These are phyloP conservation scores for Dispira parvispora DNA, from an alignment of 192 early-diverging fungal species.

Conservation along the genomic window DNA sequence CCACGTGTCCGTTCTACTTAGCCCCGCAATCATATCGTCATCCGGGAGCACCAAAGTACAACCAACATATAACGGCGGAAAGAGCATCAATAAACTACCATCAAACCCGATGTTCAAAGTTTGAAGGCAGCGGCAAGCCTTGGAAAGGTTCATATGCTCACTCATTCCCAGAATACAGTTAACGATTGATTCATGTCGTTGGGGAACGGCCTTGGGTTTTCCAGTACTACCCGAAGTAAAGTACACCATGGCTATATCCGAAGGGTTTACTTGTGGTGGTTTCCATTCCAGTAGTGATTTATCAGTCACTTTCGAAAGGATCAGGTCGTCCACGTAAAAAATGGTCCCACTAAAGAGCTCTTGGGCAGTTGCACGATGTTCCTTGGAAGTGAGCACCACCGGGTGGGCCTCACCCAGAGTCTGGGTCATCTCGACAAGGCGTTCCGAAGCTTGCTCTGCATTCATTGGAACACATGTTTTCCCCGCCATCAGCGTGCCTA, in stretches of 20 bases:
- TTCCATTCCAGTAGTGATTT: no score
- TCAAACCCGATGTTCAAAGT: not conserved
- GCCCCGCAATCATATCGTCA: not conserved
- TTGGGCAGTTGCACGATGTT: no score
- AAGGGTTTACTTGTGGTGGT: not conserved
- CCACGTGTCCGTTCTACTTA: not conserved
- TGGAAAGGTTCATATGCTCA: not conserved
- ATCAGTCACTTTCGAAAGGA: not conserved
- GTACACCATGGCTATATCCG: not conserved
- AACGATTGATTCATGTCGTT: not conserved
- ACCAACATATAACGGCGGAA: not conserved
- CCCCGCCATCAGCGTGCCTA: not conserved
- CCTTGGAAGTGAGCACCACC: no score
- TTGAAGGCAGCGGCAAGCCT: not conserved
- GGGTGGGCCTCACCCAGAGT: not conserved
- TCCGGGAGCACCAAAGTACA: not conserved
- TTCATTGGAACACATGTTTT: not conserved
- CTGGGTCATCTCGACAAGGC: not conserved
- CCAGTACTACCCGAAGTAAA: conserved; percentile 7
- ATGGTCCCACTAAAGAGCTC: not conserved
- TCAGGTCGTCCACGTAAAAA: not conserved
- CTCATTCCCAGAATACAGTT: not conserved
- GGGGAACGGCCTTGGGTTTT: not conserved
- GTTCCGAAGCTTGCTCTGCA: not conserved
- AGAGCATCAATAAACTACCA: not conserved